Conservation (phyloP, 129 eudicot species). For the Artemisia argyi region DNA sequence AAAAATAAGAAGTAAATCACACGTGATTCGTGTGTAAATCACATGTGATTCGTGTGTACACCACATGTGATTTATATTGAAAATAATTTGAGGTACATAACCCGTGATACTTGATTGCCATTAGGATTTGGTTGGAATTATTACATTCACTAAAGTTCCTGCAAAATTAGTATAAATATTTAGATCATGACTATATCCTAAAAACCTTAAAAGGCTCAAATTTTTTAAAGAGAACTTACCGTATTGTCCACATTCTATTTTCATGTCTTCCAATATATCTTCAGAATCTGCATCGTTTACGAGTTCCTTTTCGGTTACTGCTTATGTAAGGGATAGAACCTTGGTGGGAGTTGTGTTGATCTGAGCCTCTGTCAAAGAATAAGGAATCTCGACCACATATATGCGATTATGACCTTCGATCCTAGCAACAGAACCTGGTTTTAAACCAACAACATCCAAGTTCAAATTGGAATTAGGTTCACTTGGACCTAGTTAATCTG, state of each 20-base stretch:
- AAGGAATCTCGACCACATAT: too few relatives aligned
- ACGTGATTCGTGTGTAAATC: too few relatives aligned
- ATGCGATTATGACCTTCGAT: too few relatives aligned
- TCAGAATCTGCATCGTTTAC: constrained; percentile 76
- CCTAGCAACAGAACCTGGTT: too few relatives aligned
- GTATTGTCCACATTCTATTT: constrained; percentile 73
- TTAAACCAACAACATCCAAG: too few relatives aligned
- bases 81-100: constrained; percentile 31
- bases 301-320: constrained; percentile 74
- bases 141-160: constrained; percentile 72
- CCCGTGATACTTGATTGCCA: constrained; percentile 76
- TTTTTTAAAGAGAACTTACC: constrained; percentile 42
- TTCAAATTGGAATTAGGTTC: too few relatives aligned
- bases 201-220: background rate
- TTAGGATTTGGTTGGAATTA: constrained; percentile 73
- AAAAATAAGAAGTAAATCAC: too few relatives aligned
- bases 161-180: constrained; percentile 33
- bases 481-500: too few relatives aligned
- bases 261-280: constrained; percentile 92
- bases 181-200: constrained; percentile 37
- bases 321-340: constrained; percentile 21
- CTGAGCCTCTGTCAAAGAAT: too few relatives aligned
- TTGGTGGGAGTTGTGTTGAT: too few relatives aligned
- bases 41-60: too few relatives aligned
- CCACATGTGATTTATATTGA: too few relatives aligned